phyloP scores from a whole-genome alignment of 768 basidiomycete species.

The Auriscalpium microsporum region DNA sequence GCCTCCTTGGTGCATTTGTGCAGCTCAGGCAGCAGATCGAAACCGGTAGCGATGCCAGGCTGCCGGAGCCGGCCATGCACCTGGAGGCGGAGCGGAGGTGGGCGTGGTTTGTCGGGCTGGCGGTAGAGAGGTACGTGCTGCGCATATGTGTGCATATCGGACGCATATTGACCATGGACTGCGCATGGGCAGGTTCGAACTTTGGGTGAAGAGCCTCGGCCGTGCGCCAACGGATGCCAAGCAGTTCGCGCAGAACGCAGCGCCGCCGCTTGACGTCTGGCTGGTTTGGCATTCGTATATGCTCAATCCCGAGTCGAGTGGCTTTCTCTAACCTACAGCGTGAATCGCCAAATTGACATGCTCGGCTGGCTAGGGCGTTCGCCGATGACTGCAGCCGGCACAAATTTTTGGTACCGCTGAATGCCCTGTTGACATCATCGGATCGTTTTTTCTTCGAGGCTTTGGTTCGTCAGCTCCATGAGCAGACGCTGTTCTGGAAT shows the following conservation, averaged over 20 bases:
- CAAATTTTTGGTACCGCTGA: not conserved
- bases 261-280: slow-evolving; percentile 29
- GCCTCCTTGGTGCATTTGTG: slow-evolving; percentile 25
- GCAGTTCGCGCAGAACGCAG: slow-evolving; percentile 19
- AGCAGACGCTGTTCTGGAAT: not conserved
- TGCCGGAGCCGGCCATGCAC: slow-evolving; percentile 19
- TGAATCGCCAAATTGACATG: not conserved
- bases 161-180: not conserved
- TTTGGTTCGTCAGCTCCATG: not conserved
- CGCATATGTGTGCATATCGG: no score
- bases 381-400: slow-evolving; percentile 13
- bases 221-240: slow-evolving; percentile 17
- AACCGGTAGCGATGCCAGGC: slow-evolving; percentile 18
- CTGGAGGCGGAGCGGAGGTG: slow-evolving; percentile 26
- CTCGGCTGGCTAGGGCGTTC: slow-evolving; percentile 6
- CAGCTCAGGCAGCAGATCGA: slow-evolving; percentile 24
- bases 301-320: slow-evolving; percentile 26
- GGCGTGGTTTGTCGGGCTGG: slow-evolving; percentile 33
- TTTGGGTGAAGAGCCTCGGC: slow-evolving; percentile 18
- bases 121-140: slow-evolving; percentile 26
- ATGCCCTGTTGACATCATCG: not conserved
- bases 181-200: slow-evolving; percentile 22
- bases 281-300: slow-evolving; percentile 36
- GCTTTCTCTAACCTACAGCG: not conserved
- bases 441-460: not conserved